Conservation (phyloP, 1,284 basidiomycete species). For the Microbotryomycetes sp. region DNA sequence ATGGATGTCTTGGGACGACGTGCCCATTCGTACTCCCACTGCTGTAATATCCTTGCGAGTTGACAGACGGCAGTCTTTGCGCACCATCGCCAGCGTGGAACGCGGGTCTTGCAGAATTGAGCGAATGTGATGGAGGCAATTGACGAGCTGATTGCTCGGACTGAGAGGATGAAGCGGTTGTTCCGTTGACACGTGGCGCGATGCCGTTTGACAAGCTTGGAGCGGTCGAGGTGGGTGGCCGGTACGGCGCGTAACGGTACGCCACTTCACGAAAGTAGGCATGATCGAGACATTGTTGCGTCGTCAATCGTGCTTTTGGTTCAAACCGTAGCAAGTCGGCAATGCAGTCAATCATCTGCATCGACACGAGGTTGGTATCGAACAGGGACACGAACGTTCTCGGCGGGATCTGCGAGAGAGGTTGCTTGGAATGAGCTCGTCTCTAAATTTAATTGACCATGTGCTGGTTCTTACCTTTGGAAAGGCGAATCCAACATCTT, state of each 20-base stretch:
- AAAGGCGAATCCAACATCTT: constrained; percentile 79
- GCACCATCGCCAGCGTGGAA: constrained; percentile 34
- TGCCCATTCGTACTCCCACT: too few relatives aligned
- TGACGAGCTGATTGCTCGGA: neutral
- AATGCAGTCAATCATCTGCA: constrained; percentile 83
- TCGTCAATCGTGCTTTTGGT: constrained; percentile 75
- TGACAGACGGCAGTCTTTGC: constrained; percentile 8
- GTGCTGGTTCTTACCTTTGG: constrained; percentile 59
- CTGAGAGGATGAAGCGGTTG: constrained; percentile 15
- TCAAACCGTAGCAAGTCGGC: constrained; percentile 87
- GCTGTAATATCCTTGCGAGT: neutral
- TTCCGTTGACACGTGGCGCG: constrained; percentile 12
- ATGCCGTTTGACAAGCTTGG: constrained; percentile 14
- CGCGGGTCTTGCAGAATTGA: constrained; percentile 18
- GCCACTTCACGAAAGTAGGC: constrained; percentile 68
- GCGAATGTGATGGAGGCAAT: constrained; percentile 11
- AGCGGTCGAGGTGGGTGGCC: constrained; percentile 30
- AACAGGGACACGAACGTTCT: constrained; percentile 71
- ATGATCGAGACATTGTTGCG: constrained; percentile 78
- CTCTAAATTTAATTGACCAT: constrained; percentile 12
- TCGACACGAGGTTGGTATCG: constrained; percentile 62
- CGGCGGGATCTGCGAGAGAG: constrained; percentile 57
- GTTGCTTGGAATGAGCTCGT: constrained; percentile 12
- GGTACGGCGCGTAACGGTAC: constrained; percentile 44
- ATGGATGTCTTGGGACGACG: neutral